A percentile compares a stretch with the other conserved stretches of the same genome.
Conservation (phyloP, 768 basidiomycete genomes). For the Fomitopsis pulvina region DNA sequence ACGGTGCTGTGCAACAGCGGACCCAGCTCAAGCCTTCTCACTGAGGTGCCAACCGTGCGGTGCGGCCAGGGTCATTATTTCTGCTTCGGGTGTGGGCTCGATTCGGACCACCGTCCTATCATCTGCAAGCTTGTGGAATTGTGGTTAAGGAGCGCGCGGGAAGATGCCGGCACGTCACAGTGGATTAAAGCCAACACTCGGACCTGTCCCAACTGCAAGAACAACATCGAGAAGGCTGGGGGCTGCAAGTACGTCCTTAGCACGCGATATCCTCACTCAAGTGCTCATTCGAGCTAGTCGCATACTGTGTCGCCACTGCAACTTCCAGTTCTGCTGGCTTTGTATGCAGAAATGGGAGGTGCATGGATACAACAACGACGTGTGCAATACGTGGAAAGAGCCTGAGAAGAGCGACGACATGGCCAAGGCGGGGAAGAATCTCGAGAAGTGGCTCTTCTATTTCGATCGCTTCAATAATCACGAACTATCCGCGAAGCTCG, state of each 20-base stretch:
- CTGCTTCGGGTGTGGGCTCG: slow-evolving; percentile 91
- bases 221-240: slow-evolving; percentile 99
- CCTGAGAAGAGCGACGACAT: slow-evolving; percentile 56
- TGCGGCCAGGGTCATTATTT: slow-evolving; percentile 79
- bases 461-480: slow-evolving; percentile 99
- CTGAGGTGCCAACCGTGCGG: slow-evolving; percentile 81
- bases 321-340: slow-evolving; percentile 97
- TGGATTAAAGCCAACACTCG: slow-evolving; percentile 99
- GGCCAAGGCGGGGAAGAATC: slow-evolving; percentile 33
- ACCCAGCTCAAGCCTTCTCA: slow-evolving; percentile 57
- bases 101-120: slow-evolving; percentile 89
- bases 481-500: slow-evolving; percentile 94
- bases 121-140: slow-evolving; percentile 79
- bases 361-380: slow-evolving; percentile 24
- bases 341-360: slow-evolving; percentile 66
- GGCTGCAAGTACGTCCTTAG: slow-evolving; percentile 99
- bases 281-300: no score
- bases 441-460: slow-evolving; percentile 42
- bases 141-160: slow-evolving; percentile 95
- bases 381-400: slow-evolving; percentile 43
- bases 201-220: slow-evolving; percentile 90
- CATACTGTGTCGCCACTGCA: slow-evolving; percentile 99
- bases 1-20: slow-evolving; percentile 83
- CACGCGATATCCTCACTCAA: no score
- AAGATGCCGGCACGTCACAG: slow-evolving; percentile 97